These are phyloP conservation scores for Boletus reticuloceps DNA, from an alignment of 768 basidiomycete species.

Conservation along the genomic window DNA sequence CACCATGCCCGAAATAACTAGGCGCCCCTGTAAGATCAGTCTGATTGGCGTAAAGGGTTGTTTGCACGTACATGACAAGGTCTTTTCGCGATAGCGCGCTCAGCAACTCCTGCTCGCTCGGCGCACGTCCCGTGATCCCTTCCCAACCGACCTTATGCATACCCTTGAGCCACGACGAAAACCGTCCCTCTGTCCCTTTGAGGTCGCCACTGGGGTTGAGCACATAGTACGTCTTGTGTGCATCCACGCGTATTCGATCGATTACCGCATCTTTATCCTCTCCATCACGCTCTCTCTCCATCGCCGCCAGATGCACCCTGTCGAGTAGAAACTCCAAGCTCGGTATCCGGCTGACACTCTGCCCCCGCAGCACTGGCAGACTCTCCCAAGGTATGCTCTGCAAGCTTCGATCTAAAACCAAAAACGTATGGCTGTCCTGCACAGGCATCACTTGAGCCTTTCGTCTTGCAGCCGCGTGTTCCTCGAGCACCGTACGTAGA, in stretches of 20 bases:
- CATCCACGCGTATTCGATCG: slow-evolving; percentile 58
- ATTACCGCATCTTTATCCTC: slow-evolving; percentile 20
- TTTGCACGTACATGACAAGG: slow-evolving; percentile 79
- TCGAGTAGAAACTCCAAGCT: slow-evolving; percentile 87
- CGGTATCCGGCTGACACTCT: slow-evolving; percentile 91
- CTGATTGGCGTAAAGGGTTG: background rate
- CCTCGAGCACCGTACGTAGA: slow-evolving; percentile 72
- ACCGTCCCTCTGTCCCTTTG: slow-evolving; percentile 75
- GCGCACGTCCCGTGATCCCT: slow-evolving; percentile 70
- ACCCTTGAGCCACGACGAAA: slow-evolving; percentile 70
- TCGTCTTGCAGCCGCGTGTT: slow-evolving; percentile 49
- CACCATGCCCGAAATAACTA: slow-evolving; percentile 97
- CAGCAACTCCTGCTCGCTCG: slow-evolving; percentile 82
- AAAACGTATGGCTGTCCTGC: slow-evolving; percentile 73
- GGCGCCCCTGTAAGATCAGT: background rate
- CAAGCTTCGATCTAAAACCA: slow-evolving; percentile 86
- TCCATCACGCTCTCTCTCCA: slow-evolving; percentile 30
- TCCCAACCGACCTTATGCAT: slow-evolving; percentile 81
- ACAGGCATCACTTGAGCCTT: slow-evolving; percentile 24
- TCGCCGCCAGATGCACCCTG: slow-evolving; percentile 60
- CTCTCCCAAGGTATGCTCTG: slow-evolving; percentile 96
- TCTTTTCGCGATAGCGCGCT: slow-evolving; percentile 72
- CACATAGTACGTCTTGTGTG: slow-evolving; percentile 72
- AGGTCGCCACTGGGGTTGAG: slow-evolving; percentile 94
- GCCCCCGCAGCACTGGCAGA: slow-evolving; percentile 77